Evolutionary conservation across 2,329 filamentous ascomycete species (phyloP), one percentile per base, ranked within the genome.

Genomic region (Pseudogymnoascus sp.): DNA sequence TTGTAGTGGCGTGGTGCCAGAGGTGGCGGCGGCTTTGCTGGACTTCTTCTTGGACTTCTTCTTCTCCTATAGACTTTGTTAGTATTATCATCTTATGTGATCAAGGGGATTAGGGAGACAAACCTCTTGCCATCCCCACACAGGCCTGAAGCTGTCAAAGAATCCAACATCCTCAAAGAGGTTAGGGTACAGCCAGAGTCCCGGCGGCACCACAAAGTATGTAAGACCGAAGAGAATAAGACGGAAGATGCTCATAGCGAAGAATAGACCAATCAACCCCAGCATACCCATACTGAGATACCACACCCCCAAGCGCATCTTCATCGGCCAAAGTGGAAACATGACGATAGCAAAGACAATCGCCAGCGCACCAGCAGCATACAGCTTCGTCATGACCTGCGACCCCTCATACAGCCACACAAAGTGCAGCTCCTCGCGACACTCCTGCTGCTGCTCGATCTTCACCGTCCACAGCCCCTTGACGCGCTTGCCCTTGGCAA

Each of bases 91-190:
- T 28, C n/a, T 50, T 14, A 59, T 5, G 16, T 22, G 8, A 33
- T 12, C 0, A 16, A 46, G 19, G 11, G 22, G 11, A 22, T 11
- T n/a, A 46, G 22, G 11, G 6, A 26, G 63, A 76, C 84, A 76
- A 74, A 96, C 91, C 85, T 96, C 93, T 76, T 99, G 95, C 95
- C 95, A 99, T 65, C 91, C 95, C 93, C 95, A 99, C 5, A 96
- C 78, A 19, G 95, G 95, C 73, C 89, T 89, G 83, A 99, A 99
- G 72, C 90, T 96, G 75, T 99, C 95, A 76, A 99, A 89, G 79
- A 99, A 98, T 6, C 93, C 96, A 28, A 99, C 95, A 74, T 99
- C 95, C 75, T 99, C 95, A 80, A 97, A 99, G 19, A 99, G 79
- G 74, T 99, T 99, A 59, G 95, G 95, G 78, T 93, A 99, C 50